Percentiles rank a stretch among this genome's conserved stretches.
Evolutionary conservation across 2,329 filamentous ascomycete species (phyloP).

Genomic region (Clarireedia sp.): DNA sequence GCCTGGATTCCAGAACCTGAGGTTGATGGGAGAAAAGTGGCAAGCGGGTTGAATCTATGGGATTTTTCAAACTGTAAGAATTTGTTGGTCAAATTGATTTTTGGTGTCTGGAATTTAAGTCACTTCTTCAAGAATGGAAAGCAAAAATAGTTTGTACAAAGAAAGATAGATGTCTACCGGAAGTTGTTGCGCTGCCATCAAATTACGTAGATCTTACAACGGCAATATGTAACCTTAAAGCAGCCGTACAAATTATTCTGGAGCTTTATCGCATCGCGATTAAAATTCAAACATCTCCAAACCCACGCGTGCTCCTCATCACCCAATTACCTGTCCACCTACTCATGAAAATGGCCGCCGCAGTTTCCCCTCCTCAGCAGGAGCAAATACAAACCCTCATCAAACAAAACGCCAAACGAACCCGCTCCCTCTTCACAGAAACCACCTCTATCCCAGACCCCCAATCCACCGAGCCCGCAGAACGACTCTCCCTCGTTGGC

Average conservation of each 20-base stretch:
- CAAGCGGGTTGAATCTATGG: background rate
- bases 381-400: slow-evolving; percentile 33
- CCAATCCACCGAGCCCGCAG: slow-evolving; percentile 23
- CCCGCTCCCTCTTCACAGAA: slow-evolving; percentile 34
- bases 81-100: too few relatives aligned
- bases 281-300: background rate
- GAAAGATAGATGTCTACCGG: too few relatives aligned
- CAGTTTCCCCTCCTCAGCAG: slow-evolving; percentile 1
- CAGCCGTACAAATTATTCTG: background rate
- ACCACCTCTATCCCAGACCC: slow-evolving; percentile 15
- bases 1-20: background rate
- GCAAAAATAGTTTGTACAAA: too few relatives aligned
- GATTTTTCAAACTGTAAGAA: too few relatives aligned
- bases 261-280: slow-evolving; percentile 5
- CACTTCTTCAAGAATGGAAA: too few relatives aligned
- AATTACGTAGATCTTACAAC: too few relatives aligned
- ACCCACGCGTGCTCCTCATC: background rate
- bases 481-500: slow-evolving; percentile 24
- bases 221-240: background rate
- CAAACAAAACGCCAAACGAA: slow-evolving; percentile 35
- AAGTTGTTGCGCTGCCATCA: too few relatives aligned
- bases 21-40: background rate
- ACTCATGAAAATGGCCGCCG: slow-evolving; percentile 4
- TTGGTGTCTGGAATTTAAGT: too few relatives aligned
- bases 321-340: background rate